Evolutionary conservation across 179 eudicot genomes (phyloP).

Genomic region (Spergularia azorica): DNA sequence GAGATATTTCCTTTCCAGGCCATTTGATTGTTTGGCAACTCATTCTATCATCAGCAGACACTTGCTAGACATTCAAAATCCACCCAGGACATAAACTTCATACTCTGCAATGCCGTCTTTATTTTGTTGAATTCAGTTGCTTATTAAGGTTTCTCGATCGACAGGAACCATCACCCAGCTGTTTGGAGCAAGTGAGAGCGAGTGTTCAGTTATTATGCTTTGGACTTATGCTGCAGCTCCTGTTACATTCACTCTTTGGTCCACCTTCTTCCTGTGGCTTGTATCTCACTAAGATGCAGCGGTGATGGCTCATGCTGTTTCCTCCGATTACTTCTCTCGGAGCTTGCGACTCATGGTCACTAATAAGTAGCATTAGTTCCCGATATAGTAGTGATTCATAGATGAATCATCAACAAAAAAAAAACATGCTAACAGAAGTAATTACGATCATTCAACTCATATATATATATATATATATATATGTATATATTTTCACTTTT

Average conservation of each 20-base stretch:
- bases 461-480: no score
- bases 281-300: background rate
- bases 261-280: conserved; percentile 44
- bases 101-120: background rate
- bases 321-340: no score
- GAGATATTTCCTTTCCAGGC: background rate
- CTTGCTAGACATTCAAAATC: background rate
- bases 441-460: no score
- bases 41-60: background rate
- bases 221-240: conserved; percentile 52
- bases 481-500: no score
- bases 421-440: no score
- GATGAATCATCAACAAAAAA: no score
- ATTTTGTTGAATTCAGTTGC: background rate
- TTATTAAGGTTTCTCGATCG: conserved; percentile 11
- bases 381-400: no score
- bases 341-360: no score
- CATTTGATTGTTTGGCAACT: background rate
- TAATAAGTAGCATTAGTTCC: no score
- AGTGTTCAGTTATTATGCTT: conserved; percentile 54
- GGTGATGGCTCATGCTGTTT: no score
- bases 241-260: conserved; percentile 48
- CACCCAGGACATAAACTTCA: background rate
- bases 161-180: conserved; percentile 58
- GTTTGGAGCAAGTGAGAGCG: conserved; percentile 53